Conservation (phyloP, 1,284 basidiomycete genomes). For the Phylloboletellus chloephorus region DNA sequence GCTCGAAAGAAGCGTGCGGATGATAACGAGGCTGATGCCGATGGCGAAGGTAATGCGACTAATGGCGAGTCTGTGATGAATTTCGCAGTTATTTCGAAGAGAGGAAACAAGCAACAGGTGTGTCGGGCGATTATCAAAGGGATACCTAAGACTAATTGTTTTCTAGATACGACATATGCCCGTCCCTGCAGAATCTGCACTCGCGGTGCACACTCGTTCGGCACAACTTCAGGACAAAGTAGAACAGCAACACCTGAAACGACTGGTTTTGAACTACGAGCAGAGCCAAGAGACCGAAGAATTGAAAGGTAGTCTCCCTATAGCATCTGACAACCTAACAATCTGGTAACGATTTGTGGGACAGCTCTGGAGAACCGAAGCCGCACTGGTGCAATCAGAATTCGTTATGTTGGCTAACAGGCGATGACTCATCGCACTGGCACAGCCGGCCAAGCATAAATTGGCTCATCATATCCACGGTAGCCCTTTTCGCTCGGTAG, state of each 20-base stretch:
- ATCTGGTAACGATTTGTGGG: slow-evolving; percentile 8
- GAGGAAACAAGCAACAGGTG: slow-evolving; percentile 92
- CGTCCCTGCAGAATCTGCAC: slow-evolving; percentile 78
- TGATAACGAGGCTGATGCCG: slow-evolving; percentile 48
- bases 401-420: slow-evolving; percentile 59
- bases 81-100: slow-evolving; percentile 91
- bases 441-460: slow-evolving; percentile 12
- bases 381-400: slow-evolving; percentile 61
- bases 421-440: slow-evolving; percentile 14
- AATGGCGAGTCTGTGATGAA: slow-evolving; percentile 65
- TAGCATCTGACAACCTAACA: background rate
- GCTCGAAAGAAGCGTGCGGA: slow-evolving; percentile 56
- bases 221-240: slow-evolving; percentile 90
- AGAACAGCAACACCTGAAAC: slow-evolving; percentile 93
- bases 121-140: slow-evolving; percentile 1
- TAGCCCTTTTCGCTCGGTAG: slow-evolving; percentile 23
- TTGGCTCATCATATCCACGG: slow-evolving; percentile 16
- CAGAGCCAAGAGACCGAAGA: slow-evolving; percentile 81
- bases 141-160: slow-evolving; percentile 9
- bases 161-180: slow-evolving; percentile 75
- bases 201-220: slow-evolving; percentile 84
- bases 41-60: slow-evolving; percentile 33
- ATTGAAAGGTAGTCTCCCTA: slow-evolving; percentile 53
- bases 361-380: slow-evolving; percentile 64
- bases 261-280: slow-evolving; percentile 83